Base-by-base conservation (phyloP, 2,329 filamentous ascomycete genomes). In the Phyllosticta citriasiana region DNA sequence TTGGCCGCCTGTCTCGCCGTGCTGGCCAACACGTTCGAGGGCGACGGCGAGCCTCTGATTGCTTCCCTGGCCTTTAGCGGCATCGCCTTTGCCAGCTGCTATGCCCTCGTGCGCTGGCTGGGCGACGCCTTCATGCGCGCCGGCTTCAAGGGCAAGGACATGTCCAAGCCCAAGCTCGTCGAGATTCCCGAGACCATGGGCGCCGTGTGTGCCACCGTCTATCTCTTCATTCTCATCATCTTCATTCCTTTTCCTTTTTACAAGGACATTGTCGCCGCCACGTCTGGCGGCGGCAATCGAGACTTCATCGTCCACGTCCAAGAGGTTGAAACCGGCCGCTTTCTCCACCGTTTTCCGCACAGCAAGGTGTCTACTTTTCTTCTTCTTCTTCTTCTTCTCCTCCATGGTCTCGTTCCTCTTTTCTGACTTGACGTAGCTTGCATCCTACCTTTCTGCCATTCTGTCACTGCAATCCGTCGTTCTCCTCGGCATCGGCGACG, bases 211-310 rank as follows among this genome's bases (percentile, higher is more conserved):
- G 94, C 93, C 8, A 84, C 94, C 66, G 91, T 97, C 26, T 97
- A 97, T 76, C 82, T 99, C 53, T 81, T 99, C 66, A 83, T 86
- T 57, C 82, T 97, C 66, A 95, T 97, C 66, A 78, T 91, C 64
- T 99, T 99, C 73, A 91, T 97, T 62, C 94, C 94, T 0, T 96
- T 97, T 75, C 89, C 92, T 1, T 97, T 99, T 74, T 97, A 97
- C 80, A 96, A 97, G 76, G 93, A 97, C 72, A 95, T 99, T 66
- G 92, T 97, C 26, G 89, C 91, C 16, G 91, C 92, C 50, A 97
- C 94, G 22, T 96, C 91, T 66, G 94, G 92, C 65, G 92, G 91
- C 65, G 92, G 92, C 56, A 97, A 97, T 74, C 82, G 89, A 65
- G 93, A 97, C 76, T 85, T 94, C 5, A 88, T 95, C 12, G 76